A percentile compares a stretch with the other conserved stretches of the same genome.
Conservation (phyloP, 192 early-diverging fungal species). For the Entophlyctis helioformis region DNA sequence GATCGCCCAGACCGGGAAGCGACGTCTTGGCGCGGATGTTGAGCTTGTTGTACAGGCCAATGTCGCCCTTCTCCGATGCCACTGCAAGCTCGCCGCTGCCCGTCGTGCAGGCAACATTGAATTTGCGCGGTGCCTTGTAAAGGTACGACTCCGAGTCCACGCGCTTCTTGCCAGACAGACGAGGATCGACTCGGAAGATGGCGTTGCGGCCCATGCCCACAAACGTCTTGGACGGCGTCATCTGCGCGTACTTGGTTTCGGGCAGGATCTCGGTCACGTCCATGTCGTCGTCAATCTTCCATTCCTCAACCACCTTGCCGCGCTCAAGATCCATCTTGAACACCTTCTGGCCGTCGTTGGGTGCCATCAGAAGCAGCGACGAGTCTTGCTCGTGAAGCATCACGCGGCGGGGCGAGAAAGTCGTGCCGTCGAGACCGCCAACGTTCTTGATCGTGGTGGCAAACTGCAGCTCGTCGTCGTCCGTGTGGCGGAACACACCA, state of each 20-base stretch:
- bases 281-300: slow-evolving; percentile 70
- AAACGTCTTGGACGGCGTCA: slow-evolving; percentile 62
- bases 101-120: slow-evolving; percentile 64
- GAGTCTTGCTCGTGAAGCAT: slow-evolving; percentile 84
- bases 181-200: slow-evolving; percentile 82
- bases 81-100: slow-evolving; percentile 70
- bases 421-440: slow-evolving; percentile 36
- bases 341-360: slow-evolving; percentile 54
- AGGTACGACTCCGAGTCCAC: slow-evolving; percentile 57
- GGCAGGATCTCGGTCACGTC: slow-evolving; percentile 58
- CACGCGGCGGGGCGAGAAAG: slow-evolving; percentile 60
- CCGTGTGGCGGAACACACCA: slow-evolving; percentile 72
- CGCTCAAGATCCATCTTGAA: slow-evolving; percentile 85
- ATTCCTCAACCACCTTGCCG: slow-evolving; percentile 90
- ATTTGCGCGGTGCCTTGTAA: slow-evolving; percentile 59
- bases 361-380: slow-evolving; percentile 63
- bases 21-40: slow-evolving; percentile 74
- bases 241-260: slow-evolving; percentile 63
- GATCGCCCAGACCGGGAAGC: slow-evolving; percentile 77
- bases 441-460: slow-evolving; percentile 72
- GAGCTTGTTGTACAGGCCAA: slow-evolving; percentile 70
- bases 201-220: slow-evolving; percentile 72
- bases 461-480: slow-evolving; percentile 62
- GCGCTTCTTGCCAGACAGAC: slow-evolving; percentile 57
- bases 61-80: slow-evolving; percentile 74